phyloP scores from a whole-genome alignment of 495 filamentous ascomycete genomes.

The Opeltia flavorubescens region DNA sequence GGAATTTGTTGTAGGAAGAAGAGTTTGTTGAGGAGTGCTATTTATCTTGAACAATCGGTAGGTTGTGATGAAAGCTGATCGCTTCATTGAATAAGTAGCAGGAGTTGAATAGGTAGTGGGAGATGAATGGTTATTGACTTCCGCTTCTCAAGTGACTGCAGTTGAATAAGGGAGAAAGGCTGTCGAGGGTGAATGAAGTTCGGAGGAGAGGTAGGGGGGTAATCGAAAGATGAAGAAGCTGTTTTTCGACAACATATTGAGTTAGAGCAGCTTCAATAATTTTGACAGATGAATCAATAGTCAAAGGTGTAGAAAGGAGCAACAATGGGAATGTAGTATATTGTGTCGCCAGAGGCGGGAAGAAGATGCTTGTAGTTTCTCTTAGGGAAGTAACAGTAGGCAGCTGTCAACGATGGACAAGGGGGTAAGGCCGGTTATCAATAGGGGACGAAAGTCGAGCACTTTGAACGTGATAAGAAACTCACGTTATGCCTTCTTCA shows the following conservation, averaged over 20 bases:
- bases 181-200: not conserved
- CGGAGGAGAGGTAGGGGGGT: not conserved
- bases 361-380: not conserved
- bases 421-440: conserved; percentile 16
- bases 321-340: conserved; percentile 1
- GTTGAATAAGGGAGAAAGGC: conserved; percentile 10
- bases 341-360: not conserved
- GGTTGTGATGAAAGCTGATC: not conserved
- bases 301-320: conserved; percentile 11
- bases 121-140: not conserved
- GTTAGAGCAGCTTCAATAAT: conserved; percentile 15
- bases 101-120: not conserved
- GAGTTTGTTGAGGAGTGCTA: not conserved
- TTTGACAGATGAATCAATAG: conserved; percentile 17
- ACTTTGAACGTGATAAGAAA: conserved; percentile 14
- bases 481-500: conserved; percentile 13
- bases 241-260: conserved; percentile 15
- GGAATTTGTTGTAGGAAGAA: not conserved
- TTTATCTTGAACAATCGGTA: not conserved
- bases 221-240: conserved; percentile 11
- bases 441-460: conserved; percentile 13
- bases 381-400: conserved; percentile 7
- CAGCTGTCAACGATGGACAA: conserved; percentile 15
- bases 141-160: conserved; percentile 15
- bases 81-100: not conserved